Evolutionary conservation across 1,284 basidiomycete species (phyloP).

Genomic region (Coniferiporia sulphurascens): DNA sequence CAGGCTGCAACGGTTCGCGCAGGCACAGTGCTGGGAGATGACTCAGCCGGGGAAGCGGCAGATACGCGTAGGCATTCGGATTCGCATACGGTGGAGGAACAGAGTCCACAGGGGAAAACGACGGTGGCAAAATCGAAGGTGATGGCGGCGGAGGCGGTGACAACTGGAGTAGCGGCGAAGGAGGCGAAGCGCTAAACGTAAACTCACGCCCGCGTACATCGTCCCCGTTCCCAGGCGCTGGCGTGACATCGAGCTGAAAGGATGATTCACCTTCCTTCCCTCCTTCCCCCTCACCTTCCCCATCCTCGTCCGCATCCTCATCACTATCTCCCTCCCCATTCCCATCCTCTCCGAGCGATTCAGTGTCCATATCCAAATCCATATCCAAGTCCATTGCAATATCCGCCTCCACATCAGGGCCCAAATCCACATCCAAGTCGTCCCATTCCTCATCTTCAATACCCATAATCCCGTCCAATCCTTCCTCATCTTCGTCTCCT

Average conservation of each 20-base stretch:
- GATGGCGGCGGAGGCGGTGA: neutral
- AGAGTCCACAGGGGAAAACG: neutral
- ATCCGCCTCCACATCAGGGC: neutral
- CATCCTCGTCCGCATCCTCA: neutral
- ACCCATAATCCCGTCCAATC: constrained; percentile 15
- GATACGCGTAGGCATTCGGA: neutral
- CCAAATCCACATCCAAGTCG: constrained; percentile 1
- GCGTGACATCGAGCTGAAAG: neutral
- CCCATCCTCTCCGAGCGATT: neutral
- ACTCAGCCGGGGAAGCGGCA: neutral
- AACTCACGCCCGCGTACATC: neutral
- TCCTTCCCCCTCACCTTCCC: neutral
- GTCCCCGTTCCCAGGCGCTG: neutral
- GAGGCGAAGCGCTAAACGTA: constrained; percentile 3
- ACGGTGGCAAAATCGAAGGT: neutral
- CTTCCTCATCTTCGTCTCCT: constrained; percentile 10
- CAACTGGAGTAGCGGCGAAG: neutral
- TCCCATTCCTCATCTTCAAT: constrained; percentile 11
- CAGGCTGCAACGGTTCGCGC: constrained; percentile 10
- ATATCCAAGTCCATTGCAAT: neutral
- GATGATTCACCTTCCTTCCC: neutral
- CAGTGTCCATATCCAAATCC: neutral
- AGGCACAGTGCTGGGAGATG: constrained; percentile 7
- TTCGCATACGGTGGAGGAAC: neutral
- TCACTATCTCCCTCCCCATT: neutral